Percentiles rank a stretch among this genome's conserved stretches.
Evolutionary conservation across 768 basidiomycete species (phyloP).

Genomic region (Butyriboletus loyo): DNA sequence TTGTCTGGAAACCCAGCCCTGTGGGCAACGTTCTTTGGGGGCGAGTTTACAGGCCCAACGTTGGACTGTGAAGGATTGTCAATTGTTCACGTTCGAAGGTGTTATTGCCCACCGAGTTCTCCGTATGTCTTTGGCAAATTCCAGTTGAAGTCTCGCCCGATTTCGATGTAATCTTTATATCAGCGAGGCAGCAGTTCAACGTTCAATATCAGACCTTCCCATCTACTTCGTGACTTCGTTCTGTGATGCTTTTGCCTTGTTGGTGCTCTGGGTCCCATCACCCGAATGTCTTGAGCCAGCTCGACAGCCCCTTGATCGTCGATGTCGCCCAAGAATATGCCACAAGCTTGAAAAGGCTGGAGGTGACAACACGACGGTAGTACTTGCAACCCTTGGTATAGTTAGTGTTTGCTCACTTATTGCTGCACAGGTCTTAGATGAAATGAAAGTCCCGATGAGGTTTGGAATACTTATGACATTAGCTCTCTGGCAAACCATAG

Average conservation of each 20-base stretch:
- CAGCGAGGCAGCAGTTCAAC: slow-evolving; percentile 71
- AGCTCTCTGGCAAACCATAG: slow-evolving; percentile 65
- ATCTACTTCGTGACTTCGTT: slow-evolving; percentile 68
- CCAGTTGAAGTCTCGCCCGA: not conserved
- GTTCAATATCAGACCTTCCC: slow-evolving; percentile 70
- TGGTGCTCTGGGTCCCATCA: slow-evolving; percentile 60
- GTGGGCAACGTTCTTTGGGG: slow-evolving; percentile 71
- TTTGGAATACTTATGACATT: slow-evolving; percentile 66
- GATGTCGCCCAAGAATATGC: slow-evolving; percentile 68
- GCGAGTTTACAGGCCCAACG: slow-evolving; percentile 18
- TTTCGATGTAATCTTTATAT: not conserved
- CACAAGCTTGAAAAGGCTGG: slow-evolving; percentile 74
- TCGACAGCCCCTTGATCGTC: slow-evolving; percentile 45
- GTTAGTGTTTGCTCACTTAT: slow-evolving; percentile 6
- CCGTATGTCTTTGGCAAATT: slow-evolving; percentile 37
- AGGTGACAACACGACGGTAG: slow-evolving; percentile 63
- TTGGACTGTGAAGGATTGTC: not conserved
- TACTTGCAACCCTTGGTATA: slow-evolving; percentile 22
- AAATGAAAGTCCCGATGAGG: slow-evolving; percentile 65
- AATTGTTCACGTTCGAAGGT: slow-evolving; percentile 36
- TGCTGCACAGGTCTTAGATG: slow-evolving; percentile 51
- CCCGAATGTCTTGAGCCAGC: slow-evolving; percentile 49
- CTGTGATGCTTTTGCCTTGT: slow-evolving; percentile 48
- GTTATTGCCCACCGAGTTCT: slow-evolving; percentile 59
- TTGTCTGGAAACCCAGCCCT: slow-evolving; percentile 28